Evolutionary conservation across 371 early-diverging fungal genomes (phyloP), one percentile per base, ranked within the genome.

Genomic region (Rhizomucor pusillus): DNA sequence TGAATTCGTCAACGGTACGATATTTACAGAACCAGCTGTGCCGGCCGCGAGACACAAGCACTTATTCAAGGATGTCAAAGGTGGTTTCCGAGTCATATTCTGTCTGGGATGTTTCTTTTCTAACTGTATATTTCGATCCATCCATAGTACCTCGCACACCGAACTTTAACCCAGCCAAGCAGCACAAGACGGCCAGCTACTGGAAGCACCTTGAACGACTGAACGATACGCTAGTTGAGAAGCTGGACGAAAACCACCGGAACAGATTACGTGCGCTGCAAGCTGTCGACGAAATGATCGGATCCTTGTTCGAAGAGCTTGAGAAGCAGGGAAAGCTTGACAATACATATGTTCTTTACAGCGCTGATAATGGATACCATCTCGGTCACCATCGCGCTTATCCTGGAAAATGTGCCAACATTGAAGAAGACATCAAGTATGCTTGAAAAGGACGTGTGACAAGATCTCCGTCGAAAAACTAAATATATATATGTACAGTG

Each of bases 301-400:
- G 81, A 3, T 58, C 71, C 0, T 50, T 87, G 1, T 66, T 84
- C 54, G 71, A 79, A 29, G 71, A 75, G 10, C 69, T 87, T 6
- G 79, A 82, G 48, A 50, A 55, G 13, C 75, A 78, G 35, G 80
- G 80, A 1, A 71, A 78, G 52, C 57, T 82, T 16, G 84, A 87
- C 19, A 84, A 87, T 60, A 87, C 87, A 3, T 84, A 79, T 50
- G 66, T 87, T 12, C 57, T 87, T 45, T 87, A 85, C 59, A 80
- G 83, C 3, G 71, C 85, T 25, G 87, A 87, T 50, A 87, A 87
- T 53, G 87, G 87, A 48, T 71, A 62, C 43, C 87, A 87, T 57
- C 63, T 87, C 14, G 87, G 87, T 4, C 79, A 80, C 6, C 85
- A 87, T 41, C 76, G 85, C 35, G 69, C 84, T 37, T 73, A 63